Evolutionary conservation across 2,329 filamentous ascomycete genomes (phyloP), one percentile per base, ranked within the genome.

Genomic region (Xylariales sp.): DNA sequence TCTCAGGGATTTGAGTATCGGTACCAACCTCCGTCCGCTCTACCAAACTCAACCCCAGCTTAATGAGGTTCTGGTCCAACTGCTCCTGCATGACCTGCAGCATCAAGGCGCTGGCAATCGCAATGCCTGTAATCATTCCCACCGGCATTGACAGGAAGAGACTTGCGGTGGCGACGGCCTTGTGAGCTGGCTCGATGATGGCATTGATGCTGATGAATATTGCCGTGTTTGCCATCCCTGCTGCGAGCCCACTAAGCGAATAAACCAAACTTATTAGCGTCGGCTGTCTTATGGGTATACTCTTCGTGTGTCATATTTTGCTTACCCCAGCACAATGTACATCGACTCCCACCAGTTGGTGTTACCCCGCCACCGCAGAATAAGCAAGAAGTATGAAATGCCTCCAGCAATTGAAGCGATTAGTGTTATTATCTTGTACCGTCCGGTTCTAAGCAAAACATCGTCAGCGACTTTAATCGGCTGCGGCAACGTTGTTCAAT

Each of bases 161-260:
- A 3, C 62, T 57, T 2, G 66, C 65, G 5, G 66, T 56, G 14
- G 65, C 66, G 0, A 65, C 54, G 0, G 65, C 63, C 23, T 63
- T 59, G 41, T 67, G 59, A 1, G 51, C 46, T 0, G 58, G 58
- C 16, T 61, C 49, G 4, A 66, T 56, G 16, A 61, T 61, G 4
- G 59, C 62, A 37, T 70, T 66, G 2, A 69, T 48, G 0, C 63
- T 58, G 38, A 70, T 62, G 40, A 70, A 69, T 0, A 66, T 52
- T 4, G 63, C 62, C 18, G 59, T 63, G 17, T 62, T 57, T 1
- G 60, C 59, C 6, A 69, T 56, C 2, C 67, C 67, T 0, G 56
- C 61, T 0, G 66, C 69, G 32, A 72, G 51, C 0, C 70, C 69
- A 5, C 68, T 61, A 0, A n/a, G n/a, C n/a, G n/a, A n/a, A n/a